Percentiles rank a stretch among this genome's conserved stretches.
Conservation (phyloP, 768 basidiomycete species). For the Multifurca ochricompacta region DNA sequence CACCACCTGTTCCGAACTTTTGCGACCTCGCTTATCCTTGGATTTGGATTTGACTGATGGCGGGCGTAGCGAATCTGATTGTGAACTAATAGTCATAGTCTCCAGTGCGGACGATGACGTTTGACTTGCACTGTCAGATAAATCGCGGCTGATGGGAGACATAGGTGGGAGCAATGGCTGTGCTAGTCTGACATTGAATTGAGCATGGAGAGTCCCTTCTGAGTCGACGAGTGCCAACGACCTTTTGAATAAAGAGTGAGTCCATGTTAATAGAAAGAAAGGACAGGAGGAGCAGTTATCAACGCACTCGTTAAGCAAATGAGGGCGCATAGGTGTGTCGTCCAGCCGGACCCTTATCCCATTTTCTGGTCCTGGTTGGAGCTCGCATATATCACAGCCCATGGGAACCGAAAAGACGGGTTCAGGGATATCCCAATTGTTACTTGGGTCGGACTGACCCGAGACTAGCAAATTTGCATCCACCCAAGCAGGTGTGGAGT, state of each 20-base stretch:
- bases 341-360: conserved; percentile 7
- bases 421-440: neutral
- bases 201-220: conserved; percentile 23
- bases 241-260: conserved; percentile 16
- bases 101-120: neutral
- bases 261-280: neutral
- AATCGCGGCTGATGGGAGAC: neutral
- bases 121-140: neutral
- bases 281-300: neutral
- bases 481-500: conserved; percentile 51
- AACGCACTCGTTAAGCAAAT: conserved; percentile 34
- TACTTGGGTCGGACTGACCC: conserved; percentile 10
- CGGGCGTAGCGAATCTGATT: neutral
- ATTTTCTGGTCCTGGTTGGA: conserved; percentile 3
- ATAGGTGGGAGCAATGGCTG: neutral
- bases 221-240: conserved; percentile 19
- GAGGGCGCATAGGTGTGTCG: conserved; percentile 1
- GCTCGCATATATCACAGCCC: neutral
- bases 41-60: neutral
- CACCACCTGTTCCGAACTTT: neutral
- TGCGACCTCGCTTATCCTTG: neutral
- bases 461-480: conserved; percentile 44
- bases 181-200: neutral
- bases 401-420: neutral
- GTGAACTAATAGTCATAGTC: neutral